Base-by-base conservation (phyloP, 441 rosid species). In the Gossypium laxum region DNA sequence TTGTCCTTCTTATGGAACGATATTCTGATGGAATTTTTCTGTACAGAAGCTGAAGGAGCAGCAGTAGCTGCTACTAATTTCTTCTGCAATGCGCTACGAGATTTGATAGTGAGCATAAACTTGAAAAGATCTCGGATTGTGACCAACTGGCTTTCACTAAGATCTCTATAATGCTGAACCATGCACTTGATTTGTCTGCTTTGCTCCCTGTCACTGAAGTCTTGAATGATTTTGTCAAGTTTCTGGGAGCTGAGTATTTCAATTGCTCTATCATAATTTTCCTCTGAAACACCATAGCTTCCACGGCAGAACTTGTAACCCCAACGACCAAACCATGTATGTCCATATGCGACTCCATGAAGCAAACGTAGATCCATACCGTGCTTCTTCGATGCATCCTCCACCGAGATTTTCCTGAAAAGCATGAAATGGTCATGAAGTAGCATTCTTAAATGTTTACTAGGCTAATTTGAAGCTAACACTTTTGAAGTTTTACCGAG, bases 291-390 rank as follows among this genome's bases (percentile, higher is more conserved):
- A 11, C 98, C 98, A 63, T 87, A 90, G 74, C 95, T 87, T 51
- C 96, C 97, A 28, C 84, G 85, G 26, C 75, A 77, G 48, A 93
- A 93, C 52, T 61, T 86, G 77, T 89, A 93, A 2, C 98, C 91
- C 96, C 98, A 91, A 72, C 89, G 76, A 3, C 98, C 94, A 75
- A 89, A 91, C 97, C 96, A 91, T 0, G 96, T 60, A 77, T 89
- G 96, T 0, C 96, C 94, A 78, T 93, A 93, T 1, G 95, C 97
- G 0, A 88, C 86, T 41, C 97, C 97, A 57, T 86, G 82, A 2
- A 93, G 80, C 19, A 93, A 74, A 38, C 94, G 84, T 64, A 91
- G 91, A 73, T 89, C 91, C 89, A 91, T 68, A 2, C 77, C 76
- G 15, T 83, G 79, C 80, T 91, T 89, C 86, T 84, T 91, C 1